phyloP scores from a whole-genome alignment of 768 basidiomycete genomes.

The Chalciporus pseudorubinellus region DNA sequence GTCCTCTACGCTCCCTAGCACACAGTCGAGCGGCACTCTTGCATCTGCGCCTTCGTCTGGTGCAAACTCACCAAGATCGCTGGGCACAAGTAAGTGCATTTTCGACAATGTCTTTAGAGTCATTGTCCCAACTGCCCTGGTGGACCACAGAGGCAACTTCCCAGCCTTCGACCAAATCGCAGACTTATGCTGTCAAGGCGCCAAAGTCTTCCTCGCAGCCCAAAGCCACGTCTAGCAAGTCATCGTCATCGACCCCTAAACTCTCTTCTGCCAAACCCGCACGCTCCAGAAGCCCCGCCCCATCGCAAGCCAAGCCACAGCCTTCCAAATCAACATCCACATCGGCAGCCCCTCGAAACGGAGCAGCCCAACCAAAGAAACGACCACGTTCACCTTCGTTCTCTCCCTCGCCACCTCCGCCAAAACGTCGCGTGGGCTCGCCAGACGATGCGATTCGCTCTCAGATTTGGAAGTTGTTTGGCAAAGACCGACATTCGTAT shows the following conservation, averaged over 20 bases:
- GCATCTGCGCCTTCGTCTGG: slow-evolving; percentile 43
- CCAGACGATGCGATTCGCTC: slow-evolving; percentile 39
- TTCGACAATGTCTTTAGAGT: background rate
- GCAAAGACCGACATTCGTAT: slow-evolving; percentile 59
- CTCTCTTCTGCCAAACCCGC: slow-evolving; percentile 1
- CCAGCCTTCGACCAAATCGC: slow-evolving; percentile 10
- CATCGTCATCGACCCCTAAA: slow-evolving; percentile 10
- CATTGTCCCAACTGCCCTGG: slow-evolving; percentile 15
- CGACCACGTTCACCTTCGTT: slow-evolving; percentile 58
- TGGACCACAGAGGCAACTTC: slow-evolving; percentile 16
- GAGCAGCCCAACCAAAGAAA: slow-evolving; percentile 42
- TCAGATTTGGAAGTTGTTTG: slow-evolving; percentile 72
- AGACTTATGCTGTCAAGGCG: slow-evolving; percentile 8
- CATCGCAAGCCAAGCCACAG: slow-evolving; percentile 10
- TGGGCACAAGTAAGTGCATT: slow-evolving; percentile 35
- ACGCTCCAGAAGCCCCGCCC: slow-evolving; percentile 21
- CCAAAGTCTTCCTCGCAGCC: slow-evolving; percentile 15
- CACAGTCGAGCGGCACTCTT: slow-evolving; percentile 30
- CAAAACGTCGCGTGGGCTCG: slow-evolving; percentile 45
- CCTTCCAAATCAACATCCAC: slow-evolving; percentile 2
- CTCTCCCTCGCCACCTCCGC: slow-evolving; percentile 45
- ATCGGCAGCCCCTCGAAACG: slow-evolving; percentile 6
- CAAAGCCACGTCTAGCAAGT: slow-evolving; percentile 9
- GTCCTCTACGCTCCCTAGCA: slow-evolving; percentile 26
- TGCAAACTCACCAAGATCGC: slow-evolving; percentile 38